phyloP scores from a whole-genome alignment of 305 asterid genomes.

The Plantago lanceolata region DNA sequence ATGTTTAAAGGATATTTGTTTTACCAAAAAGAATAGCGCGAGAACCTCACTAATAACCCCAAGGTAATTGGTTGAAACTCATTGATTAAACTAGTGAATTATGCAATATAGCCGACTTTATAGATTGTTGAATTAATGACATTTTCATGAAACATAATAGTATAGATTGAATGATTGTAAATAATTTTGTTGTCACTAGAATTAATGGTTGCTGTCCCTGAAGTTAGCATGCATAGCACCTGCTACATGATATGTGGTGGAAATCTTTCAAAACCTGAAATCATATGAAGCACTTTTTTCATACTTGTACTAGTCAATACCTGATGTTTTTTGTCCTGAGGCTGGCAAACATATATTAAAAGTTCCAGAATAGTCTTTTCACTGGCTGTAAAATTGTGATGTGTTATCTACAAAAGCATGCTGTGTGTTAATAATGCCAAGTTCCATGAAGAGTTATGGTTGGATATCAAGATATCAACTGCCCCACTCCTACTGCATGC shows the following conservation, averaged over 20 bases:
- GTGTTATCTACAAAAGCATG: neutral
- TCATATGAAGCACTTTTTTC: neutral
- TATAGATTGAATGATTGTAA: neutral
- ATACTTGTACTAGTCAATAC: neutral
- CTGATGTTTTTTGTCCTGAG: neutral
- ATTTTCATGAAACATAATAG: neutral
- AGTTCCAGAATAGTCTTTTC: neutral
- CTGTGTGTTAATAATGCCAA: neutral
- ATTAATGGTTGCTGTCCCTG: neutral
- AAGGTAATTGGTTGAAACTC: neutral
- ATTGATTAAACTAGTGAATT: neutral
- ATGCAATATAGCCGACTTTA: constrained; percentile 1
- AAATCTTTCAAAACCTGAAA: neutral
- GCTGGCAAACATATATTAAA: neutral
- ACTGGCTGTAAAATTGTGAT: neutral
- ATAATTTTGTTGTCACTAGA: constrained; percentile 6
- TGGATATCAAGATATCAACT: constrained; percentile 17
- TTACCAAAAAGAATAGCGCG: too few species aligned
- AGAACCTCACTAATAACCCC: too few species aligned
- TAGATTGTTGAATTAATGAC: neutral
- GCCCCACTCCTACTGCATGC: constrained; percentile 25
- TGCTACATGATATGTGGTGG: neutral
- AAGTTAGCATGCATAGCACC: neutral
- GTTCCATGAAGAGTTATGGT: constrained; percentile 21
- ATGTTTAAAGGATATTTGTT: too few species aligned